A percentile compares a stretch with the other conserved stretches of the same genome.
Conservation (phyloP, 2,329 filamentous ascomycete species). For the Lecanicillium sp. region DNA sequence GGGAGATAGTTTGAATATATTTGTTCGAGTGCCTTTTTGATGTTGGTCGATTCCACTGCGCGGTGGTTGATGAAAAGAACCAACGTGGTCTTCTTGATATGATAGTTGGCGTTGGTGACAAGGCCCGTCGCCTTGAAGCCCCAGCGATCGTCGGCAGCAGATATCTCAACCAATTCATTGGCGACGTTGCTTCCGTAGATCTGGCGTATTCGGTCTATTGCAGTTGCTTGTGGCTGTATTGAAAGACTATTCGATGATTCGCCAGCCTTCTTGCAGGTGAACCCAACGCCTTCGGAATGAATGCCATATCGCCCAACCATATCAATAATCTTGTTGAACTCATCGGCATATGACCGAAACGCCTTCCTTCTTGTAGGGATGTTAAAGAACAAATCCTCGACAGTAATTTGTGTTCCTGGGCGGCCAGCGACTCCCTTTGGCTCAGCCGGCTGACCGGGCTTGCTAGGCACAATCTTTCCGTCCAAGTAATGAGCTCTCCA, state of each 20-base stretch:
- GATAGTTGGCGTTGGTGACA: constrained; percentile 90
- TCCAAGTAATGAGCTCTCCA: constrained; percentile 85
- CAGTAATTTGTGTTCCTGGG: constrained; percentile 86
- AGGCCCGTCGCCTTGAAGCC: constrained; percentile 77
- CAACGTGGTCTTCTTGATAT: constrained; percentile 78
- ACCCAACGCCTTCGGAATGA: constrained; percentile 83
- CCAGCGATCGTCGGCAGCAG: constrained; percentile 64
- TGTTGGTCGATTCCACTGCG: constrained; percentile 77
- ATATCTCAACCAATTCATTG: constrained; percentile 77
- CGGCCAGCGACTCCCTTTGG: constrained; percentile 84
- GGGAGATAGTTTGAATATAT: constrained; percentile 81
- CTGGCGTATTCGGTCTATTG: constrained; percentile 78
- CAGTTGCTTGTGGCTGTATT: constrained; percentile 63
- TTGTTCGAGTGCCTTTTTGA: constrained; percentile 87
- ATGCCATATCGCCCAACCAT: constrained; percentile 89
- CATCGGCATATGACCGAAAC: constrained; percentile 85
- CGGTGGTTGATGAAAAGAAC: constrained; percentile 96
- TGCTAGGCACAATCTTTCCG: constrained; percentile 71
- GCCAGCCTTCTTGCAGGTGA: constrained; percentile 94
- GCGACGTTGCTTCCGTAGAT: constrained; percentile 79
- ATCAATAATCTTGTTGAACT: constrained; percentile 96
- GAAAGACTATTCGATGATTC: constrained; percentile 78
- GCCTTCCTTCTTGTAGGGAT: constrained; percentile 80
- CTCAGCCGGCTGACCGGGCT: constrained; percentile 78
- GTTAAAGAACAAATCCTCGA: constrained; percentile 97